Evolutionary conservation across 164 flowering plant genomes (phyloP), one percentile per base, ranked within the genome.

Genomic region (Taxillus chinensis): DNA sequence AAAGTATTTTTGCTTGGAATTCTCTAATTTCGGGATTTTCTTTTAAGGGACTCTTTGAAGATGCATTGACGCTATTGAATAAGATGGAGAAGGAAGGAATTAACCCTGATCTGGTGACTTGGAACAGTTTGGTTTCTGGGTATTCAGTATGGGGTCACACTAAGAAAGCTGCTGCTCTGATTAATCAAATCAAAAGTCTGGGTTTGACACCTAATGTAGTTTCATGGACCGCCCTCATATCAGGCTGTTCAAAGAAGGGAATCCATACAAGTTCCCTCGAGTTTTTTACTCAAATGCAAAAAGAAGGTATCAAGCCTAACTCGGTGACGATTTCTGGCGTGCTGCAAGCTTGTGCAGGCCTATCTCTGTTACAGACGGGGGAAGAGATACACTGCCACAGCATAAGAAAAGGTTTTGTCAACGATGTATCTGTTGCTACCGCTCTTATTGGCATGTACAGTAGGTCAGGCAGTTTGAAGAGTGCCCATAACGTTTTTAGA

Each of bases 151-250:
- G 64, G 50, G 83, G 87, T 2, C 64, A 64, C 10, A 60, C 40
- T 63, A 64, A 75, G 57, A 77, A 83, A 77, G 90, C 88, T 63
- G 51, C 77, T 61, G 67, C 59, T 5, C 43, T 73, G 71, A 73
- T 87, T 54, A 60, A 72, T 55, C 68, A 71, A 41, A 79, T 81
- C 43, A 81, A 76, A 70, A 45, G 39, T n/a, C 69, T 63, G 5
- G 86, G 82, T 5, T 58, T 78, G 62, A 53, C 59, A n/a, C 89
- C 90, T 9, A 77, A 82, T 70, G 84, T 84, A 56, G 76, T 82
- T 41, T 76, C 89, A 37, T 86, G 89, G 93, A 86, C 93, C 45
- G 75, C 93, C 72, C 66, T 86, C 4, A 73, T 84, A 69, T 81
- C 87, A 9, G 89, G 93, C 6, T 73, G 80, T 69, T 75, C 80